Base-by-base conservation (phyloP, 2,329 filamentous ascomycete genomes). In the Ophiostoma tasmaniense region DNA sequence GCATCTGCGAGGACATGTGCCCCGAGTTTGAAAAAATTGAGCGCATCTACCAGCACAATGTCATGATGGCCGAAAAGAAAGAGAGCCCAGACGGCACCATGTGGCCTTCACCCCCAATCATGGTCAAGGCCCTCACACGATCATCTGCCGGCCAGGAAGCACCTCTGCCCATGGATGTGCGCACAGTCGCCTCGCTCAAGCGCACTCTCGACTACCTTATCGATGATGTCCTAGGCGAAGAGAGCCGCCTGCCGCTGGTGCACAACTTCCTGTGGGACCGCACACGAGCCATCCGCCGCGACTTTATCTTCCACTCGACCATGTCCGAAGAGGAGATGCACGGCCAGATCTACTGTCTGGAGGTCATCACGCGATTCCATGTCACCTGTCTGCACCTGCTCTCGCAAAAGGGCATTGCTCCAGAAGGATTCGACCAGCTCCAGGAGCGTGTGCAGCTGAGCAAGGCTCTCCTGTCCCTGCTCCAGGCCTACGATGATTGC, bases 201-300 rank as follows among this genome's bases (percentile, higher is more conserved):
- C 81, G 81, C 70, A 88, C 87, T 0, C 79, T 89, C 7, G 83
- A 89, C 74, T 90, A 90, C 72, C 79, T 90, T 3, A 80, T 90
- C 64, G 82, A 88, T 73, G 80, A 84, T 66, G 78, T 90, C 2
- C 78, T 90, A 62, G 78, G 81, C 5, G 84, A 89, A 64, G 81
- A 81, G 70, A 81, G 71, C 52, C 71, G 85, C 66, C 79, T 90
- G 7, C 81, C 85, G 0, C 73, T 77, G 4, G 78, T 85, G 61
- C 88, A 90, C 73, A 85, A 84, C 69, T 90, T 89, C 70, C 79
- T 90, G 1, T 90, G 88, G 87, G 88, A 90, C 74, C 82, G 88
- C 61, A 89, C 88, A 28, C 81, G 88, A 69, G 87, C 87, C 10
- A 87, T 90, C 69, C 85, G 88, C 30, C 84, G 88, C 71, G 88